Evolutionary conservation across 148 eudicot genomes (phyloP), one percentile per base, ranked within the genome.

Genomic region (Rhododendron simsii): DNA sequence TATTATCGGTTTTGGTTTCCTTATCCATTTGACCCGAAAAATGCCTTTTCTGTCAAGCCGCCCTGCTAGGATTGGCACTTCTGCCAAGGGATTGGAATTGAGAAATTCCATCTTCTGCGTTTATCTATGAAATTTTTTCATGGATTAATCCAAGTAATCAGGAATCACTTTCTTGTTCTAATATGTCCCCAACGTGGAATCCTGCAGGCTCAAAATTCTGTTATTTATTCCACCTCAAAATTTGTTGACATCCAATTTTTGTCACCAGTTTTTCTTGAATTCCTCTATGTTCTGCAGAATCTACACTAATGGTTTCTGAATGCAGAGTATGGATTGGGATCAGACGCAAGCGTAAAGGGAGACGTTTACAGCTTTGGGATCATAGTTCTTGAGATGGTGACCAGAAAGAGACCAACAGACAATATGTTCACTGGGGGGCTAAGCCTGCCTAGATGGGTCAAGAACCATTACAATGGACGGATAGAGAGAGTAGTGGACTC

Each of bases 301-400:
- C 50, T 9, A 7, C 50, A 47, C 50, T 47, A 9, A 47, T 47
- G 50, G 50, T 47, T 47, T 47, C 50, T 47, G 30, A 9, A 55
- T 88, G 82, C 82, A 91, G 92, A 91, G 75, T 91, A 91, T 30
- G 91, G 90, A 10, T 84, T 84, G 30, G 92, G 92, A 57, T 59
- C 87, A 37, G 83, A 33, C 85, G 80, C 91, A 89, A 91, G 45
- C 1, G 87, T 88, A 57, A 87, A 89, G 83, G 92, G 92, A n/a
- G 91, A 91, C 2, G 91, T 91, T 21, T 89, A 87, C 82, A 91
- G 92, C 85, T 91, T 91, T 30, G 92, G 92, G 20, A 84, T 91
- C 37, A 80, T 91, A 71, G 88, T 91, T 23, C 87, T 91, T 16
- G 92, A 91, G 87, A 89, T 89, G 86, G 87, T 89, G 48, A 91